Percentiles rank a stretch among this genome's conserved stretches.
Conservation (phyloP, 2,329 filamentous ascomycete species). For the Hypoxylon sp. region DNA sequence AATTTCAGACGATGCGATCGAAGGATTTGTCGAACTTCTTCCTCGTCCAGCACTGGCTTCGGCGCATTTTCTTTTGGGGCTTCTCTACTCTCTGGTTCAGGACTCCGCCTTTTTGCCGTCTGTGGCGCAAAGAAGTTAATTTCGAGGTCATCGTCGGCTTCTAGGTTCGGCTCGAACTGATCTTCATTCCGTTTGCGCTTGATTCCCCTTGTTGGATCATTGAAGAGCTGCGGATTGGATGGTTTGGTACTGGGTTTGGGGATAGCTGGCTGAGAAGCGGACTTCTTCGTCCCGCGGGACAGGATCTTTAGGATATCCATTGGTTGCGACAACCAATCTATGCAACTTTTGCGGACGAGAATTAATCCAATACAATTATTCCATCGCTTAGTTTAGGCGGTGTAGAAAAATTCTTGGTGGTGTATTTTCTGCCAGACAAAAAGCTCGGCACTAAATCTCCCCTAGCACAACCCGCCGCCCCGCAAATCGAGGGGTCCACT, state of each 20-base stretch:
- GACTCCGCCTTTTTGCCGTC: conserved; percentile 49
- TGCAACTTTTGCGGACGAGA: conserved; percentile 12
- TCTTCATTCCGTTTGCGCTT: conserved; percentile 70
- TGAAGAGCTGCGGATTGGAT: conserved; percentile 78
- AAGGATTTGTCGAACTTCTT: conserved; percentile 80
- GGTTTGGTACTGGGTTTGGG: conserved; percentile 59
- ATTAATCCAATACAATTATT: conserved; percentile 29
- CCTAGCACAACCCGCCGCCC: conserved; percentile 28
- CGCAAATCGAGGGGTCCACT: conserved; percentile 6
- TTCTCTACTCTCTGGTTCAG: conserved; percentile 45
- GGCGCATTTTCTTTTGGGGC: conserved; percentile 44
- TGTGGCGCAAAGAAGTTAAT: conserved; percentile 74
- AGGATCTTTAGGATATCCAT: conserved; percentile 84
- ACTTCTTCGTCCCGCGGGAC: conserved; percentile 77
- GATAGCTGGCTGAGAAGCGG: conserved; percentile 58
- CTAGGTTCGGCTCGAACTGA: conserved; percentile 50
- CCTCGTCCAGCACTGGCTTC: conserved; percentile 70
- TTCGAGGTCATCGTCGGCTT: conserved; percentile 56
- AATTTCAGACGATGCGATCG: conserved; percentile 88
- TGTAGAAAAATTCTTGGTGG: conserved; percentile 42
- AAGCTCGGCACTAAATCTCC: conserved; percentile 24
- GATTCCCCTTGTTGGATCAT: conserved; percentile 65
- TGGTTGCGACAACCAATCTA: conserved; percentile 17
- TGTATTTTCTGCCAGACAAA: conserved; percentile 42
- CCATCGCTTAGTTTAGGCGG: conserved; percentile 28